These are phyloP conservation scores for Tylopilus sp. DNA, from an alignment of 768 basidiomycete genomes.

Conservation along the genomic window DNA sequence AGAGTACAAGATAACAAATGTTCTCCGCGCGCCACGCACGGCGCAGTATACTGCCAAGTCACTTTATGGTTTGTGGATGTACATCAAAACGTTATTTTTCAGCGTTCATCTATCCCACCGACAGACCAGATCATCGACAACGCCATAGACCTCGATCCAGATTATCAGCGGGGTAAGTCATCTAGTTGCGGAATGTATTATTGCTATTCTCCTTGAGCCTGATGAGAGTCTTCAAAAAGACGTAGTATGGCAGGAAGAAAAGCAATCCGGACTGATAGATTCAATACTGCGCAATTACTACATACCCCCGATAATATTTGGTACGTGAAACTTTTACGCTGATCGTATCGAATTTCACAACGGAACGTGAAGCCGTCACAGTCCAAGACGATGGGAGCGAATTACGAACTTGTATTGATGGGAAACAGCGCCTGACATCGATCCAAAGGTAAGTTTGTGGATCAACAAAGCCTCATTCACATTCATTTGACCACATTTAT, in stretches of 20 bases:
- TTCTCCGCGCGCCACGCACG: constrained; percentile 38
- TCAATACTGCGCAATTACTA: constrained; percentile 63
- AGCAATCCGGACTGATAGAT: constrained; percentile 61
- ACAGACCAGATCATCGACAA: constrained; percentile 48
- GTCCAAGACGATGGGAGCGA: constrained; percentile 40
- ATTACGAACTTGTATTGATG: constrained; percentile 58
- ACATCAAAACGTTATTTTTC: background rate
- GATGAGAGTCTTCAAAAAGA: constrained; percentile 33
- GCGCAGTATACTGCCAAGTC: constrained; percentile 40
- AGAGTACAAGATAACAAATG: constrained; percentile 31
- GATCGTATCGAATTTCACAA: background rate
- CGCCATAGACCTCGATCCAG: constrained; percentile 55
- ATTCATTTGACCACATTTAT: background rate
- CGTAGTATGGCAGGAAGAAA: constrained; percentile 61
- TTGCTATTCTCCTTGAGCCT: background rate
- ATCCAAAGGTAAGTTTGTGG: constrained; percentile 45
- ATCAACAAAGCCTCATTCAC: background rate
- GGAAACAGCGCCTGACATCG: constrained; percentile 71
- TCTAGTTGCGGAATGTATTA: background rate
- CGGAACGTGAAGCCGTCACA: constrained; percentile 35
- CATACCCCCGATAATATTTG: constrained; percentile 65
- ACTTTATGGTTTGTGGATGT: constrained; percentile 38
- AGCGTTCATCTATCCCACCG: background rate
- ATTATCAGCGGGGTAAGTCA: constrained; percentile 58
- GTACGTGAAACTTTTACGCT: constrained; percentile 32